A percentile compares a stretch with the other conserved stretches of the same genome.
Conservation (phyloP, 164 flowering plant species). For the Vitis vinifera region ASM3070453v1 NC_081819.1:22608001-22608500, state of each 20-base stretch:
- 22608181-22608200: neutral
- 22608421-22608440: too few species aligned
- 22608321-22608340: too few species aligned
- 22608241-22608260: neutral
- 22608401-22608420: too few species aligned
- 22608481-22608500: too few species aligned
- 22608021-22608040: too few species aligned
- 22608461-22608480: too few species aligned
- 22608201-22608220: neutral
- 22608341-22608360: too few species aligned
- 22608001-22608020: too few species aligned
- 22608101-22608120: too few species aligned
- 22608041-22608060: constrained; percentile 6
- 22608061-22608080: neutral
- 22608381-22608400: too few species aligned
- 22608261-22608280: neutral
- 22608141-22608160: neutral
- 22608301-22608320: constrained; percentile 3
- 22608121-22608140: neutral
- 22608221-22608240: neutral
- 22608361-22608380: too few species aligned
- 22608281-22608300: constrained; percentile 5
- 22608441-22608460: too few species aligned
- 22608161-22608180: neutral
- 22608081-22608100: neutral